Base-by-base conservation (phyloP, 2,329 filamentous ascomycete genomes). In the Hysterium pulicare region DNA sequence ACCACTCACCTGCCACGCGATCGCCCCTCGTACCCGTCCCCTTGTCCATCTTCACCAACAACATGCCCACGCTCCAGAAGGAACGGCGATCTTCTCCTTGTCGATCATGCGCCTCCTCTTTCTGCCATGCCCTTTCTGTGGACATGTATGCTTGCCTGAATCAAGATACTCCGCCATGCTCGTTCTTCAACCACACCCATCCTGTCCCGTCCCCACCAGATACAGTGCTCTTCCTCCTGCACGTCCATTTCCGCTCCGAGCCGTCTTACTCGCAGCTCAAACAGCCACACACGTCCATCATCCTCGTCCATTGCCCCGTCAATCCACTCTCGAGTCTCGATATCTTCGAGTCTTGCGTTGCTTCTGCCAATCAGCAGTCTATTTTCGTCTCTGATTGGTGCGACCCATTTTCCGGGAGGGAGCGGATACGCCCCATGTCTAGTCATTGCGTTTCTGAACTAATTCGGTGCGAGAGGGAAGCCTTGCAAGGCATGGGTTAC, bases 341-440 rank as follows among this genome's bases (percentile, higher is more conserved):
- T 9, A 34, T 31, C 13, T 16, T n/a, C 13, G 28, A 4, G 3
- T 11, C 10, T 35, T 16, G 5, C 33, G 5, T 4, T 17, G 11
- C 15, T 16, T 11, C n/a, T 4, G 20, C 15, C 33, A 13, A 13
- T 11, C n/a, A 16, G 11, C 33, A 5, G 11, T 23, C 13, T 3
- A n/a, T 17, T 3, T 38, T 23, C 4, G 9, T n/a, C 7, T 23
- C 35, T 46, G 23, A 42, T 42, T 41, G 37, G 44, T 5, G 20
- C 23, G 38, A 47, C 42, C 41, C 37, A 32, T 44, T 39, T 39
- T 33, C 41, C 26, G 42, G 41, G 35, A n/a, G 31, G 28, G 31
- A 31, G n/a, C 45, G 26, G 41, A 16, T 22, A 37, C 33, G 38
- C 33, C 28, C 26, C 23, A 17, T 36, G 21, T 39, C 16, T 16